Evolutionary conservation across 495 filamentous ascomycete genomes (phyloP), one percentile per base, ranked within the genome.

Genomic region (Neurospora sp.): DNA sequence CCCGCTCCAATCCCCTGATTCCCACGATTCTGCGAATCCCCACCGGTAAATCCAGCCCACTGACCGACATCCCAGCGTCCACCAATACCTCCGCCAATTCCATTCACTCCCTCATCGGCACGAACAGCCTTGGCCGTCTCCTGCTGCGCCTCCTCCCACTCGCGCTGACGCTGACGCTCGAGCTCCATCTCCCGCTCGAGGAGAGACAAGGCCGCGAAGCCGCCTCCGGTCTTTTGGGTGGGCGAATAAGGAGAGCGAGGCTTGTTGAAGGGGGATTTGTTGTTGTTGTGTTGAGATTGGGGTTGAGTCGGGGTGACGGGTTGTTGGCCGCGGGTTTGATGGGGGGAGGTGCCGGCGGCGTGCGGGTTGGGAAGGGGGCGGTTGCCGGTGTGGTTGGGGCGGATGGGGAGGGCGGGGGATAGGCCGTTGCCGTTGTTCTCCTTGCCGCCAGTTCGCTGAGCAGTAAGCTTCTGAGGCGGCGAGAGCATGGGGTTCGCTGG

Each of bases 121-220:
- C 84, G 82, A 1, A 86, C 86, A 7, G 88, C 90, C 62, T 85
- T 85, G 70, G 88, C 85, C 2, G 89, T 91, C 75, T 90, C 91
- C 73, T 91, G 88, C 82, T 98, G 96, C n/a, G 88, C 87, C 72
- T 95, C 92, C 77, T 98, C 96, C 96, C 96, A 99, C 77, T 99
- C 96, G 71, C 88, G 86, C 83, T 99, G 96, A 46, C 95, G 87
- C 80, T 97, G 93, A 12, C 96, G 88, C 83, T 99, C 96, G 75
- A 92, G 88, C 81, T 99, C 96, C 93, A 98, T 97, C 80, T 99
- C 96, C 27, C 94, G 90, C 82, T 97, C 94, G 1, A 98, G 86
- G 7, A 99, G 87, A 4, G 92, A 93, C 82, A 93, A 95, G 72
- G 87, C 87, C 1, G 92, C 91, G 91, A 91, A 93, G 0, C 91